Conservation (phyloP, 768 basidiomycete species). For the Leucogyrophana mollusca region DNA sequence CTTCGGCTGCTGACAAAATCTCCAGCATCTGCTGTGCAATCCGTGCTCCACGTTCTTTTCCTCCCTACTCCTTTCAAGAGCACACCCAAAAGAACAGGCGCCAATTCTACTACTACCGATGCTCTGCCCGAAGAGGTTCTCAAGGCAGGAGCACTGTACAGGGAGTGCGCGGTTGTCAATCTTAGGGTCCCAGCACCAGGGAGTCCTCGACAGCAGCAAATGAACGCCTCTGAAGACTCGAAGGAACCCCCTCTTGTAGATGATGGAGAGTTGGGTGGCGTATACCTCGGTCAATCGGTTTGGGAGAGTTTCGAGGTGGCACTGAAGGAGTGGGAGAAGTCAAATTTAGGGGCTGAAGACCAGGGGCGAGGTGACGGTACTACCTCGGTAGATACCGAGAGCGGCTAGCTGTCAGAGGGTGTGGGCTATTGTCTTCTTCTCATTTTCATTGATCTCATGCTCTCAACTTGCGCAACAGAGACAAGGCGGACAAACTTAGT, state of each 20-base stretch:
- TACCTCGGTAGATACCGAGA: constrained; percentile 22
- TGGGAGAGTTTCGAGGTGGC: constrained; percentile 77
- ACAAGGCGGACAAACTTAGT: too few species aligned
- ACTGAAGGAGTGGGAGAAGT: constrained; percentile 65
- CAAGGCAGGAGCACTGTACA: constrained; percentile 75
- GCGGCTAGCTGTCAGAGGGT: constrained; percentile 11
- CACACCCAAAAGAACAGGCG: constrained; percentile 26
- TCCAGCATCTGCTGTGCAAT: constrained; percentile 61
- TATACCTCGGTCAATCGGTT: constrained; percentile 60
- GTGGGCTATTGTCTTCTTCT: not conserved
- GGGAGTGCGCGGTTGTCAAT: constrained; percentile 68
- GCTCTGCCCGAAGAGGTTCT: constrained; percentile 57
- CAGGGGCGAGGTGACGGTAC: constrained; percentile 19
- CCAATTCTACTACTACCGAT: constrained; percentile 6
- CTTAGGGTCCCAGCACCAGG: constrained; percentile 35
- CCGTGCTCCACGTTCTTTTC: constrained; percentile 79
- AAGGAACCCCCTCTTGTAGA: constrained; percentile 43
- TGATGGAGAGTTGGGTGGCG: constrained; percentile 73
- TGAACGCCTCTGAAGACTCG: constrained; percentile 21
- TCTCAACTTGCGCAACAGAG: too few species aligned
- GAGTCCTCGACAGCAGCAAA: constrained; percentile 11
- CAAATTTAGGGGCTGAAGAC: constrained; percentile 18
- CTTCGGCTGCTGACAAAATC: constrained; percentile 71
- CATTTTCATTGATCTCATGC: too few species aligned
- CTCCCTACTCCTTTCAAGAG: constrained; percentile 78